These are phyloP conservation scores for Ceratobasidium sp. DNA, from an alignment of 1,284 basidiomycete species.

Conservation along the genomic window DNA sequence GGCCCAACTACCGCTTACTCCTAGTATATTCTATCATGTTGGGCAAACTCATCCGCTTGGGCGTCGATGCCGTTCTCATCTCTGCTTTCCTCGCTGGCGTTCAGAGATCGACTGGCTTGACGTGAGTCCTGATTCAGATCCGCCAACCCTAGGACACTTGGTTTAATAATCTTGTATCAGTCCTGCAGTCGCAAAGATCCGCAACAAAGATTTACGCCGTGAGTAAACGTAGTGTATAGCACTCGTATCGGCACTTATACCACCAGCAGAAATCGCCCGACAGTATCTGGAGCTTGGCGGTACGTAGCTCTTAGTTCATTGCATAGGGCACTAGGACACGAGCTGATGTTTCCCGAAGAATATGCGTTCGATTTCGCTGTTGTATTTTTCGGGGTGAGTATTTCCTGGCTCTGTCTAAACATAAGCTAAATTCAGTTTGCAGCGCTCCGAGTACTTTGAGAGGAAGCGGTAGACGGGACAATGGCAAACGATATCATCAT, in stretches of 20 bases:
- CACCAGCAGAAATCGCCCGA: slow-evolving; percentile 64
- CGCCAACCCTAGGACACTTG: slow-evolving; percentile 2
- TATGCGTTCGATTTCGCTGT: slow-evolving; percentile 83
- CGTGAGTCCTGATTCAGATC: slow-evolving; percentile 58
- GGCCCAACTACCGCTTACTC: not conserved
- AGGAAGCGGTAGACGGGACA: slow-evolving; percentile 52
- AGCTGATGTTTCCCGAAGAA: slow-evolving; percentile 52
- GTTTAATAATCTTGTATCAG: slow-evolving; percentile 51
- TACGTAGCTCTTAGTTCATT: slow-evolving; percentile 47
- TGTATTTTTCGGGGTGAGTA: slow-evolving; percentile 76
- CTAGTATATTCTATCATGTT: slow-evolving; percentile 58
- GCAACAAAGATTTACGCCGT: slow-evolving; percentile 85
- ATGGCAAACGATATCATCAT: not conserved
- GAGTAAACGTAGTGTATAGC: slow-evolving; percentile 50
- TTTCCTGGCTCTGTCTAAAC: slow-evolving; percentile 38
- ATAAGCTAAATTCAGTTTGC: slow-evolving; percentile 39
- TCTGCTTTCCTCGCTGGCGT: slow-evolving; percentile 81
- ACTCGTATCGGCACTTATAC: slow-evolving; percentile 30
- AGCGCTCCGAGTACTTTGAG: slow-evolving; percentile 80
- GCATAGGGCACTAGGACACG: not conserved
- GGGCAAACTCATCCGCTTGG: slow-evolving; percentile 69
- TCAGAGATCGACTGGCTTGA: slow-evolving; percentile 78
- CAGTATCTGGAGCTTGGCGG: slow-evolving; percentile 77
- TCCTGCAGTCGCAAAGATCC: slow-evolving; percentile 71
- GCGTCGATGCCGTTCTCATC: slow-evolving; percentile 77